Evolutionary conservation across 345 rosid species (phyloP).

Genomic region (Dipteronia sinensis): DNA sequence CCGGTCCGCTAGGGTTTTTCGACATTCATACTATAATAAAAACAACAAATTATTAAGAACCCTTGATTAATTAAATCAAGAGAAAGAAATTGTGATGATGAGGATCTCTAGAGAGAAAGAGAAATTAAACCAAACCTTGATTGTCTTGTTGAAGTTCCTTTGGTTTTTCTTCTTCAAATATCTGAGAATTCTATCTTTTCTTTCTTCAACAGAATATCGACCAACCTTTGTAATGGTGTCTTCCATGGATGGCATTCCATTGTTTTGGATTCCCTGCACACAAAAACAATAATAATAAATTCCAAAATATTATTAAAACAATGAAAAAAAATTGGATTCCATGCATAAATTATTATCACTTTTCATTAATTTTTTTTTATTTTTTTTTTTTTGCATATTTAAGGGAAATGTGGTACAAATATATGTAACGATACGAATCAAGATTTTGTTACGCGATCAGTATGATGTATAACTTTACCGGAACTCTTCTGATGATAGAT

Average conservation of each 20-base stretch:
- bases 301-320: not conserved
- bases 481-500: too few relatives aligned
- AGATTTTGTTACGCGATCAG: not conserved
- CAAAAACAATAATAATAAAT: not conserved
- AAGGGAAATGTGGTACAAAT: too few relatives aligned
- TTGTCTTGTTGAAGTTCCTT: conserved; percentile 91
- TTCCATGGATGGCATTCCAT: conserved; percentile 34
- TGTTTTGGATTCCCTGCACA: conserved; percentile 46
- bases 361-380: too few relatives aligned
- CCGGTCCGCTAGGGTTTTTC: conserved; percentile 88
- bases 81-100: too few relatives aligned
- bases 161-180: conserved; percentile 89
- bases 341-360: not conserved
- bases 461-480: too few relatives aligned
- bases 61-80: too few relatives aligned
- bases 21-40: conserved; percentile 71
- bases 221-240: conserved; percentile 59
- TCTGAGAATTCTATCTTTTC: conserved; percentile 83
- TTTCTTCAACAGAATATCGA: conserved; percentile 76
- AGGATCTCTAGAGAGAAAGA: not conserved
- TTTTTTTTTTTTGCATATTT: too few relatives aligned
- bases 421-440: not conserved
- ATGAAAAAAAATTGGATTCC: not conserved
- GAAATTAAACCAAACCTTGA: conserved; percentile 51
- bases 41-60: not conserved